Base-by-base conservation (phyloP, 164 flowering plant species). In the Dillenia suffruticosa region DNA sequence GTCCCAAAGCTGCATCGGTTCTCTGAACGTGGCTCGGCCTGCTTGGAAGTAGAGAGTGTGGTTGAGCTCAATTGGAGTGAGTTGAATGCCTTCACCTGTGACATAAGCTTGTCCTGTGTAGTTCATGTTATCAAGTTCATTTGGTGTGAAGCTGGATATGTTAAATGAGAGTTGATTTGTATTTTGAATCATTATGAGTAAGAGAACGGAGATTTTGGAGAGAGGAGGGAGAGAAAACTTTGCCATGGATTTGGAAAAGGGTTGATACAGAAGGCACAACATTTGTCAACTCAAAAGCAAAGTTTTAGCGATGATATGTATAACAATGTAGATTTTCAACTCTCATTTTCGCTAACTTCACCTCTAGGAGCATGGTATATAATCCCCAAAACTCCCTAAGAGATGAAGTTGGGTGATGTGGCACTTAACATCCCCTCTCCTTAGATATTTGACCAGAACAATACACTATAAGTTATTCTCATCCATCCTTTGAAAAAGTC, bases 1-100 rank as follows among this genome's bases (percentile, higher is more conserved):
- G 67, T 82, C 80, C 76, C 80, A 80, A 1, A 84, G 81, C 4
- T 47, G 80, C 43, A 84, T 24, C 0, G 74, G 73, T 2, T 72
- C 10, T 2, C 9, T 19, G 59, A 71, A 84, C 0, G 65, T 61
- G 13, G 74, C 76, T 12, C 78, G 65, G 2, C 86, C 86, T 0
- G 61, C 54, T 51, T 75, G 78, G 11, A 26, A 1, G 8, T 40
- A 43, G 0, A 67, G 19, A 12, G 55, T 0, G 11, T 12, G 63
- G 14, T 65, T 64, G 2, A 3, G 19, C 48, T 59, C 68, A 49
- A 72, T 73, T 22, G 9, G 61, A 9, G 79, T 76, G 51, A 78
- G 72, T 46, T 73, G 71, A 47, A 78, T 32, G 56, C 43, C 22
- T 10, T 19, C 40, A 11, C 10, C 15, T 8, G 63, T n/a, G 9